These are phyloP conservation scores for Dryas alaskensis DNA, from an alignment of 306 rosid species.

Conservation along the genomic window DNA sequence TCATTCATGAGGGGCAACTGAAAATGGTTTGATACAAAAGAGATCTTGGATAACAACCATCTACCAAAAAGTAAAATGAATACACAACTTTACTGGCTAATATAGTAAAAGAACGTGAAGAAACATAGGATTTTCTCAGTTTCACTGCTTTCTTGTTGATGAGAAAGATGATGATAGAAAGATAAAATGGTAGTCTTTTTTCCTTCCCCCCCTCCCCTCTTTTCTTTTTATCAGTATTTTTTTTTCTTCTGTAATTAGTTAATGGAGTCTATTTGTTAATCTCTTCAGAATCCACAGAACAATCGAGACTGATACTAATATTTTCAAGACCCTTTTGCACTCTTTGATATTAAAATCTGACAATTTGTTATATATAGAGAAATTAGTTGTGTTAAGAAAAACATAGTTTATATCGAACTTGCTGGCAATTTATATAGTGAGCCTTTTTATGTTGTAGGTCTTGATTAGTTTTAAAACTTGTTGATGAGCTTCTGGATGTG, in stretches of 20 bases:
- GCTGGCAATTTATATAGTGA: background rate
- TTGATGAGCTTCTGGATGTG: background rate
- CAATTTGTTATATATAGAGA: background rate
- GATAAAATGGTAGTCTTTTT: background rate
- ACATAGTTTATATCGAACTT: background rate
- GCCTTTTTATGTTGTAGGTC: background rate
- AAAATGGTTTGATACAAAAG: background rate
- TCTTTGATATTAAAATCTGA: background rate
- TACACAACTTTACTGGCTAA: no score
- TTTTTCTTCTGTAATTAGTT: background rate
- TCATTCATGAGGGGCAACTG: background rate
- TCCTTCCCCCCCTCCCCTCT: background rate
- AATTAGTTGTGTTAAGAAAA: background rate
- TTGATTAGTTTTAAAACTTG: background rate
- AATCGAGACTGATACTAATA: background rate
- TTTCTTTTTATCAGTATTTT: no score
- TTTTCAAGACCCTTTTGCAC: background rate
- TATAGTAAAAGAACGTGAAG: background rate
- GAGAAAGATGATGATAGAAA: background rate
- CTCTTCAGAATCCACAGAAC: background rate
- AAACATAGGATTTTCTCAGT: no score
- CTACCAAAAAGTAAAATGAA: background rate
- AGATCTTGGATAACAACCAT: background rate
- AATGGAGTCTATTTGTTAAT: background rate
- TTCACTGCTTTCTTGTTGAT: background rate